phyloP scores from a whole-genome alignment of 1,284 basidiomycete species.

The Puccinia triticina region DNA sequence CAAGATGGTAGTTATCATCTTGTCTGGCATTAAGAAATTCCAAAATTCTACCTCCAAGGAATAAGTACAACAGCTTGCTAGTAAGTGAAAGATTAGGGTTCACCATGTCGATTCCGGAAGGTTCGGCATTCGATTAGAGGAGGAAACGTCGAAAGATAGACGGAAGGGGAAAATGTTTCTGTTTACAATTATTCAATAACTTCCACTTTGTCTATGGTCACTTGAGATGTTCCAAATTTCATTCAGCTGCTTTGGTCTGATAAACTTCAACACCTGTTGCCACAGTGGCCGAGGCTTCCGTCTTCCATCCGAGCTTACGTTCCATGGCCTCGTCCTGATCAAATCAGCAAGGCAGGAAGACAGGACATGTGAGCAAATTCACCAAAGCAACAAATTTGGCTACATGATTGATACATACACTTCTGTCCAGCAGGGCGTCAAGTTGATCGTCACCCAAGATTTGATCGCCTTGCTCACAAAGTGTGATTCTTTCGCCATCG shows the following conservation, averaged over 20 bases:
- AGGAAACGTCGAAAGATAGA: background rate
- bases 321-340: conserved; percentile 51
- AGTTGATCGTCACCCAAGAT: conserved; percentile 78
- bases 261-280: conserved; percentile 46
- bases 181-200: conserved; percentile 1
- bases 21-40: too few species aligned
- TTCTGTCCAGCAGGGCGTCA: conserved; percentile 76
- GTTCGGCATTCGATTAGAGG: background rate
- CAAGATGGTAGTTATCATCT: too few species aligned
- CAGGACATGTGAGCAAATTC: background rate
- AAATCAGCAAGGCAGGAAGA: background rate
- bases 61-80: background rate
- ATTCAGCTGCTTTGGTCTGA: conserved; percentile 40
- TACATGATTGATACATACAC: conserved; percentile 21
- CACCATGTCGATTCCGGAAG: background rate
- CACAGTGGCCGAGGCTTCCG: background rate
- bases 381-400: background rate
- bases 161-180: background rate
- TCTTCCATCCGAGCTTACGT: conserved; percentile 42
- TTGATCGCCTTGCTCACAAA: conserved; percentile 75
- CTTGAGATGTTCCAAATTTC: background rate
- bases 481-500: conserved; percentile 84
- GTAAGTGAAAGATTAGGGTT: background rate
- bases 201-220: background rate
- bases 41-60: too few species aligned